Conservation (phyloP, 306 rosid species). For the Cucurbita maxima region DNA sequence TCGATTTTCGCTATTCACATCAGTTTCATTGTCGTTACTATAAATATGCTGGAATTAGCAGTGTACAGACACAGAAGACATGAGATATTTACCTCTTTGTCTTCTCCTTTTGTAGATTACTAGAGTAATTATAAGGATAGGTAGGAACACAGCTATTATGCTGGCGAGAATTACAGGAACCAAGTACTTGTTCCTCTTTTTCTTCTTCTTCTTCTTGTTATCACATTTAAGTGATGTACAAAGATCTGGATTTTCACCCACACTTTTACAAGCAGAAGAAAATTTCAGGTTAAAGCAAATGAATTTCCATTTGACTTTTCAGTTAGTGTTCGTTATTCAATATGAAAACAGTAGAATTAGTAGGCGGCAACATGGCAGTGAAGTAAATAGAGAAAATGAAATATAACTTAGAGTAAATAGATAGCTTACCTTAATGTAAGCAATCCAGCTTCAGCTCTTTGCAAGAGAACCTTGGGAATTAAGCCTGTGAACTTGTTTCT, state of each 20-base stretch:
- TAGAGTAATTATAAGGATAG: not conserved
- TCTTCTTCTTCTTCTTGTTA: not conserved
- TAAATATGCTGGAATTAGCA: not conserved
- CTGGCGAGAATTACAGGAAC: conserved; percentile 15
- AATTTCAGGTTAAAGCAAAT: not conserved
- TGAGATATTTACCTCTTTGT: not conserved
- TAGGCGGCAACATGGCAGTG: not conserved
- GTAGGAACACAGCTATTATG: not conserved
- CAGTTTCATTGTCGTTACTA: not conserved
- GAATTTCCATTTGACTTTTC: not conserved
- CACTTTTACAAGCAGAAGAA: conserved; percentile 4
- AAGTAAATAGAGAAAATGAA: not conserved
- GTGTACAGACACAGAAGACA: not conserved
- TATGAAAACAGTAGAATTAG: not conserved
- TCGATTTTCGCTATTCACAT: not conserved
- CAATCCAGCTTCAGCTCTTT: not conserved
- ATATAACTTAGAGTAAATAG: not conserved
- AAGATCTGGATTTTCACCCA: conserved; percentile 13
- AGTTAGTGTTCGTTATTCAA: not conserved
- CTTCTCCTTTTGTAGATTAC: conserved; percentile 5
- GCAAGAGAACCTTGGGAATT: conserved; percentile 10
- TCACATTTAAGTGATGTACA: conserved; percentile 2
- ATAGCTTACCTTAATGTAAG: conserved; percentile 4
- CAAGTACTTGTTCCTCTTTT: conserved; percentile 1
- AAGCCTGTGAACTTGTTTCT: conserved; percentile 10